Evolutionary conservation across 768 basidiomycete genomes (phyloP), one percentile per base, ranked within the genome.

Genomic region (Kwoniella newhampshirensis): DNA sequence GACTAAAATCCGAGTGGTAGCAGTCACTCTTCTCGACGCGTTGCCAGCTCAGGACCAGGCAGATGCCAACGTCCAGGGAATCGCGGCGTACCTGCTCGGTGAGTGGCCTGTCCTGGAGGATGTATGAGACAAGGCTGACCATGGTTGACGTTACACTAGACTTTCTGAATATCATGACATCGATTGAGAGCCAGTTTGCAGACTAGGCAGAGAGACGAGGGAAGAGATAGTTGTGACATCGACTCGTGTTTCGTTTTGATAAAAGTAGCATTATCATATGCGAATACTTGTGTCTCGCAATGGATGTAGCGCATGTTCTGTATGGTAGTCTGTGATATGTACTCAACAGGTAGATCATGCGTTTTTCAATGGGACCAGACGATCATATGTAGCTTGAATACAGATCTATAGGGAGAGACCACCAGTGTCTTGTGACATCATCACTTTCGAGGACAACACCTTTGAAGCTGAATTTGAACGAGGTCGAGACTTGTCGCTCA

Each of bases 101-200:
- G 39, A 54, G 60, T 44, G 4, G 12, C 26, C 25, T 6, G 23
- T 20, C n/a, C 12, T 25, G 25, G 42, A 18, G 4, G 17, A 15
- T 27, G 27, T 2, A 41, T 49, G n/a, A 7, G 17, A 30, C 37
- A 20, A 53, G 47, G 36, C 36, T 44, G 52, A 4, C 36, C 12
- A n/a, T 36, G 48, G 7, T 25, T 5, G 27, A n/a, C 25, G 35
- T 15, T n/a, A 2, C 1, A 2, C 3, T 36, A 65, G 64, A 66
- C 42, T 66, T 66, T 41, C 39, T 66, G 47, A 66, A 62, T 35
- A 66, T 66, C 41, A 66, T 66, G 64, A 66, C 60, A n/a, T 56
- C 49, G 20, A 66, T 66, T 20, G 64, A 66, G 30, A 62, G 58
- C 35, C 60, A 66, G 47, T 66, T 66, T 44, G 58, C 60, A 11